Base-by-base conservation (phyloP, 2,329 filamentous ascomycete genomes). In the Fusarium domesticum region DNA sequence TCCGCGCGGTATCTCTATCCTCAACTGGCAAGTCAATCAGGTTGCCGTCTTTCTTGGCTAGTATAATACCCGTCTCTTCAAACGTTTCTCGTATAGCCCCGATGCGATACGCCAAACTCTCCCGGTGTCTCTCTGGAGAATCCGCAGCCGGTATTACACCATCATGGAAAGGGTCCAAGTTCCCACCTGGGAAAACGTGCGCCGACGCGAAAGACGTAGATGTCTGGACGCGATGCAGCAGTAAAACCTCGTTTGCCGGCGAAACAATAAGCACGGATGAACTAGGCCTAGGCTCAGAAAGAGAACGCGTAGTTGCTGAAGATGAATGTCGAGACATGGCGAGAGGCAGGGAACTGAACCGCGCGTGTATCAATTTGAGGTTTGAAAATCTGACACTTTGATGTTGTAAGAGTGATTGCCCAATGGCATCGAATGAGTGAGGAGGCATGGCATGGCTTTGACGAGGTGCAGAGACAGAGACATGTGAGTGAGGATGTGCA, bases 141-240 rank as follows among this genome's bases (percentile, higher is more conserved):
- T 74, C 74, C 0, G 63, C 56, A 1, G 50, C 51, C 0, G 77
- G 74, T 2, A 80, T 64, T 0, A 54, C 54, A 3, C 87, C 90
- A 57, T 97, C 92, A 59, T 96, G 89, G 16, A 79, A 78, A 0
- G 79, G 67, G 11, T 89, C 85, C 17, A 96, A 76, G 58, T 90
- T 90, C 6, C 93, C 93, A 25, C 93, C 93, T 0, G 93, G 92
- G 56, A 98, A 98, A 48, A 98, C 93, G 62, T 97, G 90, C 0
- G 92, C 93, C 0, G 89, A 92, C 4, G 92, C 81, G 61, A 96
- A 97, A 3, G 90, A 86, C 1, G 80, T 82, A 0, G 89, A 93
- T 1, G 85, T 89, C 53, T 84, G 78, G 3, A 95, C 89, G 50
- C 93, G 84, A 65, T 90, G 90, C 7, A 97, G 81, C 15, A 97